These are phyloP conservation scores for Fraxinus quadrangulata DNA, from an alignment of 257 asterid genomes.

Conservation along the genomic window DNA sequence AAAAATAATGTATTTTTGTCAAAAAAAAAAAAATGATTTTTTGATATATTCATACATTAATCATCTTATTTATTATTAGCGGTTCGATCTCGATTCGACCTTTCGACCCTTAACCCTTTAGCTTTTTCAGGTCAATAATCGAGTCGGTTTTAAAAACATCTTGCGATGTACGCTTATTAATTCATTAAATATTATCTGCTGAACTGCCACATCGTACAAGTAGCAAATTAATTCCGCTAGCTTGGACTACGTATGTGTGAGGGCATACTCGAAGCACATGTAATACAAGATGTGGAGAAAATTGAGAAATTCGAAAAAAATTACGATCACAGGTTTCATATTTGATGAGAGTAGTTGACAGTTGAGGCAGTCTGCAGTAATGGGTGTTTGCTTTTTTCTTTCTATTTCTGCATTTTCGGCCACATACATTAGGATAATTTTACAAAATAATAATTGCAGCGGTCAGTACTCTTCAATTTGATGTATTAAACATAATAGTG, in stretches of 20 bases:
- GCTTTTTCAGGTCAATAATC: too few relatives aligned
- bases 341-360: conserved; percentile 40
- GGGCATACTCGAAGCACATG: not conserved
- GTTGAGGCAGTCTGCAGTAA: conserved; percentile 32
- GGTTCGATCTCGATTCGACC: too few relatives aligned
- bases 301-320: not conserved
- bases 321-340: not conserved
- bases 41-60: too few relatives aligned
- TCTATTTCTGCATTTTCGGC: conserved; percentile 34
- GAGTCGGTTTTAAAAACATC: too few relatives aligned
- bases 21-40: too few relatives aligned
- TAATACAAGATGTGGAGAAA: conserved; percentile 1
- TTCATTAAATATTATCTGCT: not conserved
- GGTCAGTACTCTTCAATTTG: too few relatives aligned
- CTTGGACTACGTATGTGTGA: not conserved
- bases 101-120: too few relatives aligned
- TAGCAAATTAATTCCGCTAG: not conserved
- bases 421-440: conserved; percentile 21
- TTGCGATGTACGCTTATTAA: not conserved
- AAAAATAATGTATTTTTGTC: too few relatives aligned
- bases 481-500: not conserved
- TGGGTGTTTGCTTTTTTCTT: conserved; percentile 1
- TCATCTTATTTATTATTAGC: too few relatives aligned
- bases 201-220: not conserved
- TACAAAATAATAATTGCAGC: too few relatives aligned